Conservation (phyloP, 2,329 filamentous ascomycete genomes). For the Amesomyces nigricolor region DNA sequence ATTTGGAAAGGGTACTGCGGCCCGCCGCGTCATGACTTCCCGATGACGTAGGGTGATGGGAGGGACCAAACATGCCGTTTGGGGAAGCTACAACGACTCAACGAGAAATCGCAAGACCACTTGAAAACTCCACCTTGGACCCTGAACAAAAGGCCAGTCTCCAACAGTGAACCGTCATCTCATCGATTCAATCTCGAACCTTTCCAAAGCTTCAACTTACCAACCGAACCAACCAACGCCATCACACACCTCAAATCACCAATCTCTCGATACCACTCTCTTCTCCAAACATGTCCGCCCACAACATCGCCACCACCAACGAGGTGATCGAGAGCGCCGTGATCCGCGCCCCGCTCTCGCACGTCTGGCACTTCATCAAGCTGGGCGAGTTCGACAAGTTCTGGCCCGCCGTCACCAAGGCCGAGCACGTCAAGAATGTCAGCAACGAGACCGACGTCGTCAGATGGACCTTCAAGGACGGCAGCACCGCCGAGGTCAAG, state of each 20-base stretch:
- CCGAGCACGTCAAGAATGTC: conserved; percentile 58
- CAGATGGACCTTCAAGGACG: conserved; percentile 67
- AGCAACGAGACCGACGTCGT: conserved; percentile 62
- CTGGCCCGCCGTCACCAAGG: conserved; percentile 57
- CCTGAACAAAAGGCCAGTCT: too few species aligned
- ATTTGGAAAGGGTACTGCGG: too few species aligned
- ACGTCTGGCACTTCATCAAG: conserved; percentile 72
- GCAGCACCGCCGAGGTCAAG: conserved; percentile 64
- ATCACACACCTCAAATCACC: not conserved
- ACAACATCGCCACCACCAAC: conserved; percentile 24
- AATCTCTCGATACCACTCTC: not conserved
- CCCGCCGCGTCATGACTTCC: too few species aligned
- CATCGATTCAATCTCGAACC: not conserved
- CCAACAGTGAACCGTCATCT: not conserved
- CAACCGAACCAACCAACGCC: not conserved
- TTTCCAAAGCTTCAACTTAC: not conserved
- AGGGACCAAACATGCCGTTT: not conserved
- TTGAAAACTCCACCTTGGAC: too few species aligned
- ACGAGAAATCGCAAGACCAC: too few species aligned
- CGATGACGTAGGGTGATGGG: not conserved
- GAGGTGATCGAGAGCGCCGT: conserved; percentile 37
- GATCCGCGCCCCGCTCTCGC: conserved; percentile 59
- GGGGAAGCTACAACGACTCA: too few species aligned
- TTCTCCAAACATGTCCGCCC: conserved; percentile 10
- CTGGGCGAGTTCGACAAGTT: conserved; percentile 63